Evolutionary conservation across 306 rosid species (phyloP).

Genomic region (Cicer cuneatum): DNA sequence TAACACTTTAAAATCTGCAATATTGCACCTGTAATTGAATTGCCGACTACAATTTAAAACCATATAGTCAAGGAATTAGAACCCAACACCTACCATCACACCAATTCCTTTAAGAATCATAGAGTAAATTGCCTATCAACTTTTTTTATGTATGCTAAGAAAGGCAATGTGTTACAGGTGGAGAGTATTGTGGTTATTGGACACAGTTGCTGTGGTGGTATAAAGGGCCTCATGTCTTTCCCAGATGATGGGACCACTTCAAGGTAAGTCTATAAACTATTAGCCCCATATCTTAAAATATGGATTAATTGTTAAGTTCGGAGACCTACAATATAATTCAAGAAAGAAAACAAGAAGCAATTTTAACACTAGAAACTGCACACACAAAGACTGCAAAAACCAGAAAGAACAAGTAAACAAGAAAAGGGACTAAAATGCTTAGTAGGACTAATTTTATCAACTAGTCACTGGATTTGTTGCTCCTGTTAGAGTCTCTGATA

Average conservation of each 20-base stretch:
- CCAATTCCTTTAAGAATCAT: constrained; percentile 38
- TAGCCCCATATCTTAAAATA: not conserved
- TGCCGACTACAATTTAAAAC: too few relatives aligned
- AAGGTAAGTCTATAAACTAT: constrained; percentile 49
- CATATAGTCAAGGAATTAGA: not conserved
- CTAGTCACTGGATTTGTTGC: not conserved
- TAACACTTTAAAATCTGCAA: too few relatives aligned
- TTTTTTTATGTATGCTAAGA: not conserved
- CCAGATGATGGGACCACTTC: constrained; percentile 80
- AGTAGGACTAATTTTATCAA: not conserved
- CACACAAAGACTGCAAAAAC: too few relatives aligned
- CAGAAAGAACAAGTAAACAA: too few relatives aligned
- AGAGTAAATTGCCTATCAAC: not conserved
- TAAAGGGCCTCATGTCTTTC: constrained; percentile 93
- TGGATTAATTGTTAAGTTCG: not conserved
- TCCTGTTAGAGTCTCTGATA: not conserved
- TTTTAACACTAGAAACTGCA: too few relatives aligned
- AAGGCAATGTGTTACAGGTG: constrained; percentile 61
- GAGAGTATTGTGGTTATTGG: constrained; percentile 92
- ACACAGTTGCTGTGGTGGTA: constrained; percentile 97
- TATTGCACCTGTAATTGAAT: too few relatives aligned
- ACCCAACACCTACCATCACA: constrained; percentile 34
- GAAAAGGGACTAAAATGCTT: not conserved
- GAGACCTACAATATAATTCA: too few relatives aligned
- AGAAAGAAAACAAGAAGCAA: too few relatives aligned